These are phyloP conservation scores for Prunella vulgaris DNA, from an alignment of 257 asterid genomes.

Conservation along the genomic window DNA sequence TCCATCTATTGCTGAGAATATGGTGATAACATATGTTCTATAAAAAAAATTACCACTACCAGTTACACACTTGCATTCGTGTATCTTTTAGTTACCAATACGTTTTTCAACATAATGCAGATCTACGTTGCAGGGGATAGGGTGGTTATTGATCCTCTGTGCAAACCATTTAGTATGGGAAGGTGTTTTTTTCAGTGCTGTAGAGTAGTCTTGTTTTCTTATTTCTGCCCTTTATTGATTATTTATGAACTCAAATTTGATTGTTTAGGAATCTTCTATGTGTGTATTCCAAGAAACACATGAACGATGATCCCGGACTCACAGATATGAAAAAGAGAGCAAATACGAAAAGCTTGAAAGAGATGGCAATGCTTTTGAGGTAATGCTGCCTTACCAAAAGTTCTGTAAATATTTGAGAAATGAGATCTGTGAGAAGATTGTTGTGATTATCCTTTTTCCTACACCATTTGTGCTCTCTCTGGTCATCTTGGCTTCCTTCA, in stretches of 20 bases:
- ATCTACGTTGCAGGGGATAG: conserved; percentile 94
- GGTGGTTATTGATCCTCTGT: conserved; percentile 91
- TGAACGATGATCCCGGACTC: conserved; percentile 83
- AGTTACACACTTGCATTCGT: neutral
- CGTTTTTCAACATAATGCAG: conserved; percentile 43
- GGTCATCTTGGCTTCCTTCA: conserved; percentile 14
- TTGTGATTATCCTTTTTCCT: neutral
- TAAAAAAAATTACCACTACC: conserved; percentile 14
- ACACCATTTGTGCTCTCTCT: neutral
- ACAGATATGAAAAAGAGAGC: conserved; percentile 81
- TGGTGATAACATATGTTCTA: conserved; percentile 40
- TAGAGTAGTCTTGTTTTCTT: conserved; percentile 8
- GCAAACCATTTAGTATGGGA: conserved; percentile 99
- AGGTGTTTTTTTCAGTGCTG: conserved; percentile 44
- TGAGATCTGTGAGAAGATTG: neutral
- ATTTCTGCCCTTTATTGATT: conserved; percentile 19
- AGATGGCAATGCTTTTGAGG: conserved; percentile 91
- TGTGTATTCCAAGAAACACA: conserved; percentile 89
- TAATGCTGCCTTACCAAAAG: conserved; percentile 6
- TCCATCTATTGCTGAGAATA: conserved; percentile 71
- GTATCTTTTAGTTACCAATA: conserved; percentile 9
- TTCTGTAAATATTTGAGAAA: neutral
- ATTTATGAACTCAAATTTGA: conserved; percentile 19
- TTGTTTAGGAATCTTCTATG: conserved; percentile 81
- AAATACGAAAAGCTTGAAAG: conserved; percentile 92